These are phyloP conservation scores for Gastrolobium bilobum DNA, from an alignment of 306 rosid species.

Conservation along the genomic window DNA sequence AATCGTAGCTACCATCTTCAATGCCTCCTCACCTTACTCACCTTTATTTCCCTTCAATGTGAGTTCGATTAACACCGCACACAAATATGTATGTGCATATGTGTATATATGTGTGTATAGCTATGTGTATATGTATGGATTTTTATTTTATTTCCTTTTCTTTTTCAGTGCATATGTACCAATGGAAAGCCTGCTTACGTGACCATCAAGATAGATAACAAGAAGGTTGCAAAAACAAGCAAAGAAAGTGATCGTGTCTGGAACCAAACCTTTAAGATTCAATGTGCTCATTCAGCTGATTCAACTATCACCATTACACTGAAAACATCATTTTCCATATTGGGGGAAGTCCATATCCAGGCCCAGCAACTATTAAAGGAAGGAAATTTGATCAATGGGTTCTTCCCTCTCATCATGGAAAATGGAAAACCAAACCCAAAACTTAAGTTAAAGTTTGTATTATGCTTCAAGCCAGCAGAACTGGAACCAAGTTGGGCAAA, in stretches of 20 bases:
- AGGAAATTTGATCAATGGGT: conserved; percentile 71
- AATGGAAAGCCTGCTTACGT: conserved; percentile 74
- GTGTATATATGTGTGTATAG: background rate
- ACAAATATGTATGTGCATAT: background rate
- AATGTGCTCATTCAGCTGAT: conserved; percentile 81
- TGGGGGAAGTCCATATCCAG: conserved; percentile 77
- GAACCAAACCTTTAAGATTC: conserved; percentile 89
- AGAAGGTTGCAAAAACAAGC: conserved; percentile 73
- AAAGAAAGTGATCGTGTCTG: conserved; percentile 68
- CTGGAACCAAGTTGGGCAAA: conserved; percentile 73
- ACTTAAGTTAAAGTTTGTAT: conserved; percentile 72
- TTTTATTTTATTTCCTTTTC: background rate
- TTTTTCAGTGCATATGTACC: conserved; percentile 66
- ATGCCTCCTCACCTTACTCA: conserved; percentile 74
- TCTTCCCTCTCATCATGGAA: conserved; percentile 72
- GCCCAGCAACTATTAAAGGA: conserved; percentile 63
- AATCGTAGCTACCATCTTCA: conserved; percentile 89
- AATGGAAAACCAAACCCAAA: conserved; percentile 73
- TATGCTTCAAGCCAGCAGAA: conserved; percentile 89
- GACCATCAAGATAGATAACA: conserved; percentile 72
- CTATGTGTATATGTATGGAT: background rate
- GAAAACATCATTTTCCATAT: conserved; percentile 63
- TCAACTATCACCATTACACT: conserved; percentile 69
- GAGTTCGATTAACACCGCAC: conserved; percentile 44
- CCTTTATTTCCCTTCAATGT: conserved; percentile 72